phyloP scores from a whole-genome alignment of 2,329 filamentous ascomycete genomes.

The Fusarium sp. region DNA sequence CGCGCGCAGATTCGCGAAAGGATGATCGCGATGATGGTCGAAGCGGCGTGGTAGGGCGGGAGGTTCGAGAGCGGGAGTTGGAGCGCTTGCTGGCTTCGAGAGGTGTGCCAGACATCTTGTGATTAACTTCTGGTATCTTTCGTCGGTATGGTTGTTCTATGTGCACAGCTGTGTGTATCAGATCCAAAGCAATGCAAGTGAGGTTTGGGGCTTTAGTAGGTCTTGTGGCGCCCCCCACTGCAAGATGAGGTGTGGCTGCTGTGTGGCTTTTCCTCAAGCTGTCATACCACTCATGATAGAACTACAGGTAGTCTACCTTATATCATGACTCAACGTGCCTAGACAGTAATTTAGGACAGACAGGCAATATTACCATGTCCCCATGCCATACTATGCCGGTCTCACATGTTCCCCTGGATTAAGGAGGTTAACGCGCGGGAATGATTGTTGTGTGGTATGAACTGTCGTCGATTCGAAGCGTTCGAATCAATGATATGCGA shows the following conservation, averaged over 20 bases:
- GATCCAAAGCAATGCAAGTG: not conserved
- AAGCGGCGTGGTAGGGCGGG: constrained; percentile 89
- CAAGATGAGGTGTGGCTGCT: constrained; percentile 18
- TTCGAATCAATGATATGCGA: no score
- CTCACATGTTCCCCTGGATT: no score
- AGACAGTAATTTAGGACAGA: no score
- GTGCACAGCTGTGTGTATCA: not conserved
- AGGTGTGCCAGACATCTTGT: constrained; percentile 43
- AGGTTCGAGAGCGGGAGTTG: constrained; percentile 69
- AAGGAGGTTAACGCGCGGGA: no score
- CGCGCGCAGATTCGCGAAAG: constrained; percentile 77
- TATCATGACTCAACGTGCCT: not conserved
- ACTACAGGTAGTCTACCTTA: not conserved
- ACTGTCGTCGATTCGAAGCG: no score
- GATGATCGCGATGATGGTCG: constrained; percentile 90
- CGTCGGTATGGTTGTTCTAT: not conserved
- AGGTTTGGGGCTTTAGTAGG: not conserved
- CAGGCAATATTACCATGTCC: no score
- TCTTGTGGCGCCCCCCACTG: constrained; percentile 25
- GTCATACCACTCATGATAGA: constrained; percentile 2
- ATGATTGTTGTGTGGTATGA: no score
- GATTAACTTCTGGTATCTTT: not conserved
- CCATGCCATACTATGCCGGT: no score
- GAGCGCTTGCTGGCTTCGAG: constrained; percentile 54
- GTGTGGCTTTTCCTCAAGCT: constrained; percentile 1